phyloP scores from a whole-genome alignment of 345 rosid species.

The Turritis glabra region DNA sequence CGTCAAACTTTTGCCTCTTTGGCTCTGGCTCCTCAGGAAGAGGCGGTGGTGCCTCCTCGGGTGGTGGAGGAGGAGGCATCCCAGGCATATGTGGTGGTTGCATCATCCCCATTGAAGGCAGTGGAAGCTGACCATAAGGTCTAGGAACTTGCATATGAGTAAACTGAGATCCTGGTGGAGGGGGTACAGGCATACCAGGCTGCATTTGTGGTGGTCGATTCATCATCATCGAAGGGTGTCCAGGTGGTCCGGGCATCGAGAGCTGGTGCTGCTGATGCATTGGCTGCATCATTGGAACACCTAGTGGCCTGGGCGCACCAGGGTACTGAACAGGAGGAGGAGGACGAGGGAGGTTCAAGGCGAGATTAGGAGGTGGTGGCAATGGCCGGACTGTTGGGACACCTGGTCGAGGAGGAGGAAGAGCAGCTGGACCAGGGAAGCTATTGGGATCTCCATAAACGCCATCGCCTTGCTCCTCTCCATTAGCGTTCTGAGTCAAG shows the following conservation, averaged over 20 bases:
- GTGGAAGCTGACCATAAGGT: background rate
- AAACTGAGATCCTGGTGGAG: background rate
- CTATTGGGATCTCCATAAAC: background rate
- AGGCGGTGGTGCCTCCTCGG: conserved; percentile 58
- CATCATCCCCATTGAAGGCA: background rate
- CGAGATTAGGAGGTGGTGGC: background rate
- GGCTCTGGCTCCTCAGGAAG: conserved; percentile 97
- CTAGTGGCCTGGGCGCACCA: background rate
- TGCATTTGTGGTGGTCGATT: background rate
- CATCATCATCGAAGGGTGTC: background rate
- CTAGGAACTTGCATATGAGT: background rate
- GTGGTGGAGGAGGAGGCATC: background rate
- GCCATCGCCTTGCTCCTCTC: background rate
- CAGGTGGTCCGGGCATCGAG: background rate
- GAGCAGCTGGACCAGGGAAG: background rate
- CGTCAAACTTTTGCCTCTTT: conserved; percentile 88
- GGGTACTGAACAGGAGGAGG: background rate
- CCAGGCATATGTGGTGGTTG: background rate
- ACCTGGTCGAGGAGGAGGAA: background rate
- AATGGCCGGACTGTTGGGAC: background rate
- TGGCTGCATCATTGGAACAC: background rate
- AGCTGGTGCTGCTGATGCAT: background rate
- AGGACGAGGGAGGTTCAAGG: background rate
- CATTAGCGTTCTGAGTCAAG: background rate
- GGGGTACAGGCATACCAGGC: background rate